Conservation (phyloP, 805 yeast species). For the Danielia oregonensis region DNA sequence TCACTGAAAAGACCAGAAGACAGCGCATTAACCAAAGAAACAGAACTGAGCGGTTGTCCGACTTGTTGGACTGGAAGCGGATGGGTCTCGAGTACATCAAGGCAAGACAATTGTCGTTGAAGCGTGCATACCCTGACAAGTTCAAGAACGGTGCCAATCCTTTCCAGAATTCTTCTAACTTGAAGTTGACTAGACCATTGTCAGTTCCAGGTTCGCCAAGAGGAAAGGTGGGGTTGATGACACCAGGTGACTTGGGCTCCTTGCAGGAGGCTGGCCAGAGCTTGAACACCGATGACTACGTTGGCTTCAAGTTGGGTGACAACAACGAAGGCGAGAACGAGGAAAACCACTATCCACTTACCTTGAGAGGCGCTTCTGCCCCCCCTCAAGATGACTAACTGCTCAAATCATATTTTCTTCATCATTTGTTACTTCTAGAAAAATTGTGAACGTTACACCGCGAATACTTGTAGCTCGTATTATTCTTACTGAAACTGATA, state of each 20-base stretch:
- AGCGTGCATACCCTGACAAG: constrained; percentile 89
- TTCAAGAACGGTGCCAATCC: constrained; percentile 54
- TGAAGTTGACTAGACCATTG: constrained; percentile 84
- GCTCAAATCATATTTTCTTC: no score
- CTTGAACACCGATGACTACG: constrained; percentile 71
- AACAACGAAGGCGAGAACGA: constrained; percentile 39
- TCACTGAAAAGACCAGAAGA: constrained; percentile 84
- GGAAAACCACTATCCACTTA: constrained; percentile 40
- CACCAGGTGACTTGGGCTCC: constrained; percentile 98
- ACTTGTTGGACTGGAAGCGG: constrained; percentile 93
- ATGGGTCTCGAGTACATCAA: constrained; percentile 96
- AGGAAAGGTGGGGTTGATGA: constrained; percentile 72
- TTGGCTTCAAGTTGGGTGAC: constrained; percentile 49
- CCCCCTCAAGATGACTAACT: constrained; percentile 30
- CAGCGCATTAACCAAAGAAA: constrained; percentile 97
- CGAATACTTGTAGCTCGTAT: no score
- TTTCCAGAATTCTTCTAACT: constrained; percentile 41
- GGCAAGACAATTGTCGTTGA: constrained; percentile 87
- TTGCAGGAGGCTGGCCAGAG: constrained; percentile 82
- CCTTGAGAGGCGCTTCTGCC: constrained; percentile 47
- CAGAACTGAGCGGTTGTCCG: constrained; percentile 91
- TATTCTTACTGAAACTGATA: no score
- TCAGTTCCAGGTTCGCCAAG: constrained; percentile 98
- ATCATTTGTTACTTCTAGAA: no score
- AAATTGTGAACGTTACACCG: no score